Evolutionary conservation across 2,329 filamentous ascomycete species (phyloP).

Genomic region (Hymenoscyphus scutula): DNA sequence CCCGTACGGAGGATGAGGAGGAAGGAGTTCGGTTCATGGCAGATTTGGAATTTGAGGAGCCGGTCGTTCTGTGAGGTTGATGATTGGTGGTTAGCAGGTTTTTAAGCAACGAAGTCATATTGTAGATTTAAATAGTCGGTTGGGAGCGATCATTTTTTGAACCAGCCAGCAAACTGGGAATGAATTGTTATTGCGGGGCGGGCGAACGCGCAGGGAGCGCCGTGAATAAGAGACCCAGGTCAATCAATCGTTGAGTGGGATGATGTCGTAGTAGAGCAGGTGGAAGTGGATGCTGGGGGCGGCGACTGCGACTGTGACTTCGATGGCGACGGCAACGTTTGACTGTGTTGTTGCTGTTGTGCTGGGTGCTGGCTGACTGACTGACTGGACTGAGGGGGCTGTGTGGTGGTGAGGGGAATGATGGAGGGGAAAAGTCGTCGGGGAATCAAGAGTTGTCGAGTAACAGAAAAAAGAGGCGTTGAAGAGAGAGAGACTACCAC

Average conservation of each 20-base stretch:
- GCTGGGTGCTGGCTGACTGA: not conserved
- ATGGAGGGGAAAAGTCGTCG: constrained; percentile 1
- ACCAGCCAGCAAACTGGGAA: constrained; percentile 2
- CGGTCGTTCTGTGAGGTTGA: constrained; percentile 31
- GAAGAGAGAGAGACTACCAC: constrained; percentile 17
- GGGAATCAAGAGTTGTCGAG: constrained; percentile 3
- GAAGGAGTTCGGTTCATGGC: constrained; percentile 49
- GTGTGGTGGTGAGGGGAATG: constrained; percentile 9
- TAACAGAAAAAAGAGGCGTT: not conserved
- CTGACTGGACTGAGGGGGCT: not conserved
- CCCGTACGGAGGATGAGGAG: constrained; percentile 73
- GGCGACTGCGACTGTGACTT: not conserved
- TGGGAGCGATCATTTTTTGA: not conserved
- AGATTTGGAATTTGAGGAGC: constrained; percentile 30
- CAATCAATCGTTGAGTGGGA: not conserved
- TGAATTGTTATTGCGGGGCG: constrained; percentile 1
- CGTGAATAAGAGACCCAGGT: constrained; percentile 10
- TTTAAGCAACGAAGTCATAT: constrained; percentile 33
- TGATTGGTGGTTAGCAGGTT: constrained; percentile 32
- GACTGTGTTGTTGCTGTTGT: not conserved
- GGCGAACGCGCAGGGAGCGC: constrained; percentile 2
- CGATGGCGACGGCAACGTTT: not conserved
- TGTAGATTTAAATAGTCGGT: constrained; percentile 12
- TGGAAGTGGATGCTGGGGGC: not conserved
- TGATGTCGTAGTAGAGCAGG: not conserved